Conservation (phyloP, 2,329 filamentous ascomycete genomes). For the Mycosphaerella arachidis region DNA sequence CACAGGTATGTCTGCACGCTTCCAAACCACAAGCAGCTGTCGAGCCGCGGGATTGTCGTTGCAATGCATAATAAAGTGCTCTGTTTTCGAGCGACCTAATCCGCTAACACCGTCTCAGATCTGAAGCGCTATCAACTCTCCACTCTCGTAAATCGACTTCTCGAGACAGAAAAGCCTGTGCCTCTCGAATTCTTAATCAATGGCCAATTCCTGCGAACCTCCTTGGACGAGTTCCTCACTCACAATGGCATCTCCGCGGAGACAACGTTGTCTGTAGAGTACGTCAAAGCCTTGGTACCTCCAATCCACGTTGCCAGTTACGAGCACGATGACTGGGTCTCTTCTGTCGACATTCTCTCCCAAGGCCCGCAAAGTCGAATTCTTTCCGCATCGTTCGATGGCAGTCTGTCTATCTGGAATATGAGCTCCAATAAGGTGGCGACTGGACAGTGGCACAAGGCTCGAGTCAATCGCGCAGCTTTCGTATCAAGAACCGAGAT, state of each 20-base stretch:
- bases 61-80: too few species aligned
- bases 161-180: conserved; percentile 58
- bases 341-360: conserved; percentile 76
- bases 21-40: too few species aligned
- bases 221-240: conserved; percentile 84
- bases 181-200: conserved; percentile 95
- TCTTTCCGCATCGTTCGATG: conserved; percentile 91
- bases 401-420: conserved; percentile 83
- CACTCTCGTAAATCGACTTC: conserved; percentile 58
- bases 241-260: conserved; percentile 84
- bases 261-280: conserved; percentile 81
- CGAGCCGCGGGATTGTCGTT: not conserved
- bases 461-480: conserved; percentile 74
- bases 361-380: conserved; percentile 63
- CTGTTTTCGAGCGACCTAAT: too few species aligned
- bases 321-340: conserved; percentile 97
- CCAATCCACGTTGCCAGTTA: conserved; percentile 87
- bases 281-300: conserved; percentile 85
- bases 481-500: conserved; percentile 76
- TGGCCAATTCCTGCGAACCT: conserved; percentile 83
- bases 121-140: conserved; percentile 58
- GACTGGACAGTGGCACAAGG: conserved; percentile 68
- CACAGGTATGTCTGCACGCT: conserved; percentile 42
- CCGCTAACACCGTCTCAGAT: conserved; percentile 34
- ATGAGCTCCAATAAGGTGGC: conserved; percentile 80